These are phyloP conservation scores for Sinapis alba DNA, from an alignment of 441 rosid genomes.

Conservation along the genomic window DNA sequence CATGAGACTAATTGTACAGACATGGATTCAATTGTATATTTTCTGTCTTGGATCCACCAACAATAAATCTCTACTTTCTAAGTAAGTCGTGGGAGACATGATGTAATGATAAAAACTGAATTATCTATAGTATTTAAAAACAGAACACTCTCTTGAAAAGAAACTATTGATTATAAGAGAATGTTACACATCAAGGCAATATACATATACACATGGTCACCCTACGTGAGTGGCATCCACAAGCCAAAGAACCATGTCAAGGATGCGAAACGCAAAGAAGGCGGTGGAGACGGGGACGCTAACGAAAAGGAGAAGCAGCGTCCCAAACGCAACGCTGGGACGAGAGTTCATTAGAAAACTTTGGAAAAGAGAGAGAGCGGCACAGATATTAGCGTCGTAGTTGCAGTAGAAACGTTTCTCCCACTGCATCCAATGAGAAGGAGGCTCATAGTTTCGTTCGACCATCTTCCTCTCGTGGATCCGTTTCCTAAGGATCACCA, in stretches of 20 bases:
- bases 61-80: neutral
- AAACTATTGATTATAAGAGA: neutral
- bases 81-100: neutral
- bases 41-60: neutral
- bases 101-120: neutral
- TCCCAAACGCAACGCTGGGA: slow-evolving; percentile 59
- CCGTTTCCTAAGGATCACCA: slow-evolving; percentile 63
- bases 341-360: slow-evolving; percentile 56
- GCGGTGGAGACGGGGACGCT: slow-evolving; percentile 51
- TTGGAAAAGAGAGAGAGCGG: slow-evolving; percentile 47
- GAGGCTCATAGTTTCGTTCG: slow-evolving; percentile 60
- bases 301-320: slow-evolving; percentile 39
- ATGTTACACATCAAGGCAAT: neutral
- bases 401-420: slow-evolving; percentile 54
- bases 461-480: slow-evolving; percentile 66
- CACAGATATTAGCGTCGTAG: slow-evolving; percentile 54
- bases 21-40: neutral
- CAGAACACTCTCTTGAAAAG: neutral
- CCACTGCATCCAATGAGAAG: slow-evolving; percentile 67
- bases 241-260: slow-evolving; percentile 15
- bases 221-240: neutral
- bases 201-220: neutral
- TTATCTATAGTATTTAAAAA: neutral
- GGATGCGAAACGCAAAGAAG: slow-evolving; percentile 21
- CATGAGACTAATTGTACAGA: neutral